Evolutionary conservation across 192 early-diverging fungal species (phyloP).

Genomic region (Cladochytrium replicatum): DNA sequence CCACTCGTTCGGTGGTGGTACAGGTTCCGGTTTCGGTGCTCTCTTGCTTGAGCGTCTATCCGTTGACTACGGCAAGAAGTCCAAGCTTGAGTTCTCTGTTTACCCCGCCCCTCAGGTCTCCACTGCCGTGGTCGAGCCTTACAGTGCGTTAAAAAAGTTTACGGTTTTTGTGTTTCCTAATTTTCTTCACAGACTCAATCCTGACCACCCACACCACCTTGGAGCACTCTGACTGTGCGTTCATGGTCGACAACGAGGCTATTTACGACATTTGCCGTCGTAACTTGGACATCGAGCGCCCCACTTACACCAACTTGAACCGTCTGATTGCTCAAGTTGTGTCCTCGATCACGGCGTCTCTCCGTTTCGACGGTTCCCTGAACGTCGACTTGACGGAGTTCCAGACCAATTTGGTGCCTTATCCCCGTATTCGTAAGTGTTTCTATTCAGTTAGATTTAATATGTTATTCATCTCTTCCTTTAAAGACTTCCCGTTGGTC

Average conservation of each 20-base stretch:
- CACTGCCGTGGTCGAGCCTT: constrained; percentile 81
- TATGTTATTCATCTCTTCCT: too few species aligned
- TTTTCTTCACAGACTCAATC: constrained; percentile 58
- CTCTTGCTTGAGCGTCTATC: constrained; percentile 82
- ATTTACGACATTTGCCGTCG: constrained; percentile 89
- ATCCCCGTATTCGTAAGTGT: constrained; percentile 86
- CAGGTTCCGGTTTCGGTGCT: constrained; percentile 84
- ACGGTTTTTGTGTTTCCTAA: background rate
- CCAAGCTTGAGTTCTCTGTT: constrained; percentile 88
- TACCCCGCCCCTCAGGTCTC: constrained; percentile 86
- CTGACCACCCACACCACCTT: constrained; percentile 86
- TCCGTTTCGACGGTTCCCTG: constrained; percentile 82
- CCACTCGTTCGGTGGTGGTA: constrained; percentile 90
- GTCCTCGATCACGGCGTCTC: constrained; percentile 87
- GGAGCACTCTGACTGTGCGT: constrained; percentile 85
- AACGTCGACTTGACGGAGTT: constrained; percentile 89
- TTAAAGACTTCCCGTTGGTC: constrained; percentile 83
- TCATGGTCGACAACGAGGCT: constrained; percentile 93
- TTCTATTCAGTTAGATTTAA: too few species aligned
- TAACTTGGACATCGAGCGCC: constrained; percentile 78
- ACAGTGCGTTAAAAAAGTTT: constrained; percentile 25
- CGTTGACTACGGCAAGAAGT: constrained; percentile 91
- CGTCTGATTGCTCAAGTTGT: constrained; percentile 86
- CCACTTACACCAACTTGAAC: constrained; percentile 81
- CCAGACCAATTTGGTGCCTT: constrained; percentile 90